A percentile compares a stretch with the other conserved stretches of the same genome.
Conservation (phyloP, 2,329 filamentous ascomycete genomes). For the Aspergillus glaucus region DNA sequence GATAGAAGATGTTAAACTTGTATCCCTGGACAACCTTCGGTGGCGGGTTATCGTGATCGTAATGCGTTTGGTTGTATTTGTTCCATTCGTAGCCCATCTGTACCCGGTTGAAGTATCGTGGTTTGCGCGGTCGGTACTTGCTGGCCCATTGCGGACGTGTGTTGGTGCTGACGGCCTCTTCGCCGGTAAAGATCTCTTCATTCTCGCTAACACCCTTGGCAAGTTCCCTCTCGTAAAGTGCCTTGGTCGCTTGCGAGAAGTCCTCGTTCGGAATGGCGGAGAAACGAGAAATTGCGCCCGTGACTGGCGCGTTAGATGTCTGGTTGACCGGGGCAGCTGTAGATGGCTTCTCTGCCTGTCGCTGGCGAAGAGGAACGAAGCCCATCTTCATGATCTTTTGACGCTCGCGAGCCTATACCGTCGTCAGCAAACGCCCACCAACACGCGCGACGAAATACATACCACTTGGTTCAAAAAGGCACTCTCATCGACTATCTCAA, state of each 20-base stretch:
- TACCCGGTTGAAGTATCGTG: slow-evolving; percentile 93
- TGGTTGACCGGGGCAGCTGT: slow-evolving; percentile 26
- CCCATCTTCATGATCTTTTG: slow-evolving; percentile 58
- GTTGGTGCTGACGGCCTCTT: slow-evolving; percentile 66
- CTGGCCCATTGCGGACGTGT: slow-evolving; percentile 70
- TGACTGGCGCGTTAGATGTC: slow-evolving; percentile 39
- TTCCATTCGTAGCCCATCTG: slow-evolving; percentile 99
- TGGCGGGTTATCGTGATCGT: slow-evolving; percentile 95
- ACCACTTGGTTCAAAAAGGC: slow-evolving; percentile 53
- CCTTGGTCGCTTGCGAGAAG: slow-evolving; percentile 79
- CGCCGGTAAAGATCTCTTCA: slow-evolving; percentile 89
- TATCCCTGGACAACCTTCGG: slow-evolving; percentile 98
- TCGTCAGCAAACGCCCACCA: slow-evolving; percentile 7
- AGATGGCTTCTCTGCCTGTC: slow-evolving; percentile 26
- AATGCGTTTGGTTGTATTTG: slow-evolving; percentile 99
- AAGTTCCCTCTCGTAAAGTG: slow-evolving; percentile 85
- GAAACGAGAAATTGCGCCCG: slow-evolving; percentile 60
- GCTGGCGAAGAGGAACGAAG: slow-evolving; percentile 57
- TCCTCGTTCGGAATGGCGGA: slow-evolving; percentile 65
- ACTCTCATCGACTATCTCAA: slow-evolving; percentile 54
- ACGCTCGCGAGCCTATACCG: slow-evolving; percentile 47
- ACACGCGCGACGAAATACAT: slow-evolving; percentile 17
- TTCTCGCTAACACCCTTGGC: slow-evolving; percentile 86
- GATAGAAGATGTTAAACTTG: slow-evolving; percentile 99
- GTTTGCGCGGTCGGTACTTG: slow-evolving; percentile 84